Evolutionary conservation across 805 yeast genomes (phyloP), one percentile per base, ranked within the genome.

Genomic region (Barnettozyma pratensis): DNA sequence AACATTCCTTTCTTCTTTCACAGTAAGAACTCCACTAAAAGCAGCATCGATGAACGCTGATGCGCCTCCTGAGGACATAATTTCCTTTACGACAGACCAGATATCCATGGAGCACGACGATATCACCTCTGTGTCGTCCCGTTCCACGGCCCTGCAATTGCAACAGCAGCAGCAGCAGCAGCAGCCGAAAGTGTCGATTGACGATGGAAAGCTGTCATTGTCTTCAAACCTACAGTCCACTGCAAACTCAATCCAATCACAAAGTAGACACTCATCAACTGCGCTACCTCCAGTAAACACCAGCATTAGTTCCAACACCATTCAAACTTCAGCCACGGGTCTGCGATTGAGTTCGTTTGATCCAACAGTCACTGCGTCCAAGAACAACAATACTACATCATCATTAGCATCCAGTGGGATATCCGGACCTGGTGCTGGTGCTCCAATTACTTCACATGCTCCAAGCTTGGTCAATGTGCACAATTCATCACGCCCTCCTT

Each of bases 321-420:
- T 61, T 7, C 55, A 50, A 10, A 53, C 60, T 2, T 53, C 56
- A 1, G 41, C 55, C 8, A 50, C 51, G 10, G 62, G 59, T 1
- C 54, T 61, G 8, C 44, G 59, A 2, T 45, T 61, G 10, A 57
- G 54, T 8, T 43, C 59, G 0, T 51, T 61, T 19, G 62, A 56
- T 14, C 57, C 61, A 12, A 39, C 50, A 4, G 7, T 47, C 19
- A 31, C 11, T 11, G 11, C 8, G 34, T 8, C 34, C 34, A 42
- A 25, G 6, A 12, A 12, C 12, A 43, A 41, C 41, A 36, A 34
- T 10, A 30, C 41, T 1, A 8, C 46, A 6, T 29, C 36, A 8
- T 14, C n/a, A 2, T n/a, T 41, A 9, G 25, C 27, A 31, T 11
- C 26, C 14, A 32, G 25, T 19, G 35, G 43, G 4, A 31, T 41